Conservation (phyloP, 225 moss, liverwort and hornwort genomes). For the Lunularia cruciata region DNA sequence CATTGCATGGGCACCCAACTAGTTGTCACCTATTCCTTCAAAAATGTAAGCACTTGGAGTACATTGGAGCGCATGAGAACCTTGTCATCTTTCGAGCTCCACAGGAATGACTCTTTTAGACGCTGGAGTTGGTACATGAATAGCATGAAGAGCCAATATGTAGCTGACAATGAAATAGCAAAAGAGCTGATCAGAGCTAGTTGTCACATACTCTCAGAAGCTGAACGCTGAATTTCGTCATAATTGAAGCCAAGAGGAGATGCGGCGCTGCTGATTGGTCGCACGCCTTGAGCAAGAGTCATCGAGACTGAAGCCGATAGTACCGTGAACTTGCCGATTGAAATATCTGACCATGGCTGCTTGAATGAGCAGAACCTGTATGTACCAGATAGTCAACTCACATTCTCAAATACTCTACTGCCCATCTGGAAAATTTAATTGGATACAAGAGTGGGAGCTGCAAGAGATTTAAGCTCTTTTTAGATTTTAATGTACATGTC, state of each 20-base stretch:
- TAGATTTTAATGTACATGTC: not conserved
- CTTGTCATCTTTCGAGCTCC: no score
- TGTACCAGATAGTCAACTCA: not conserved
- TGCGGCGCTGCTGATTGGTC: not conserved
- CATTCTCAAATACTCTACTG: not conserved
- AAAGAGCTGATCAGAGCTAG: not conserved
- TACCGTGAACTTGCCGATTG: slow-evolving; percentile 3
- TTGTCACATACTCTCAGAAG: not conserved
- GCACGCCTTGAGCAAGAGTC: not conserved
- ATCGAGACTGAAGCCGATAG: slow-evolving; percentile 8
- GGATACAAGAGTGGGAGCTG: no score
- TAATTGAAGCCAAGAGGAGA: not conserved
- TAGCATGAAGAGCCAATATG: not conserved
- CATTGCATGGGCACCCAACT: no score
- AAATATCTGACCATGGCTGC: slow-evolving; percentile 1
- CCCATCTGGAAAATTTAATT: not conserved
- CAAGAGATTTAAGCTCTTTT: not conserved
- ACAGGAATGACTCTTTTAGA: no score
- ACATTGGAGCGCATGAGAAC: no score
- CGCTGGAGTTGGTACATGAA: no score
- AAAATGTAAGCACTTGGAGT: no score
- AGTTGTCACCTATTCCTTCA: no score
- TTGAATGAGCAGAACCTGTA: slow-evolving; percentile 9
- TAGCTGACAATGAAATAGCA: not conserved
- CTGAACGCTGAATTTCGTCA: no score